Base-by-base conservation (phyloP, 2,329 filamentous ascomycete genomes). In the Sporothrix luriei region DNA sequence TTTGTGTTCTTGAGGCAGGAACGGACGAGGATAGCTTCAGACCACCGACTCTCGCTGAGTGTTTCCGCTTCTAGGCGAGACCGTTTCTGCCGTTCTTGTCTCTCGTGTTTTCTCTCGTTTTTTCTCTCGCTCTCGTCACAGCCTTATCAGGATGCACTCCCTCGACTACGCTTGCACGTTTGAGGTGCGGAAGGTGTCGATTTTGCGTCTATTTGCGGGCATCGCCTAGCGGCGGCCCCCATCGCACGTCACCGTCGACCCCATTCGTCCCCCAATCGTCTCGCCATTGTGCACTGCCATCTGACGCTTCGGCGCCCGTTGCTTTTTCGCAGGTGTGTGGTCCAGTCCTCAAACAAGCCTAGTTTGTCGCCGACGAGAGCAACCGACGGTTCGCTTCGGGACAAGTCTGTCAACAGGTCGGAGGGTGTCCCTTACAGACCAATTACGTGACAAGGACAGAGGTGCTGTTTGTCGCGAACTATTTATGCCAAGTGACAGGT, bases 141-240 rank as follows among this genome's bases (percentile, higher is more conserved):
- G 55, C 55, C 55, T 61, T 61, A 61, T 61, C 33, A 40, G 55
- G 24, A 61, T 33, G n/a, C n/a, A n/a, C n/a, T n/a, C n/a, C n/a
- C n/a, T n/a, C n/a, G n/a, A n/a, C n/a, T n/a, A n/a, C n/a, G n/a
- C n/a, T n/a, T n/a, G n/a, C n/a, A n/a, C n/a, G n/a, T n/a, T n/a
- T n/a, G 19, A 33, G 54, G 14, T 38, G 3, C 55, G 21, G 55
- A 59, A 33, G 19, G 40, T 61, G 33, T 61, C 14, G 43, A 61
- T 61, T 43, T 59, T 61, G 55, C 55, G 55, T 33, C n/a, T 33
- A 43, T 43, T 59, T 61, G 55, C 55, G 55, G 55, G 33, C 55
- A 43, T 11, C n/a, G 24, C 38, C 33, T 61, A 43, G 55, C 55
- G 55, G 55, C n/a, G n/a, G n/a, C n/a, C 33, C 33, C 33, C 33